These are phyloP conservation scores for Aspergillus incahuasiensis DNA, from an alignment of 495 filamentous ascomycete species.

Conservation along the genomic window DNA sequence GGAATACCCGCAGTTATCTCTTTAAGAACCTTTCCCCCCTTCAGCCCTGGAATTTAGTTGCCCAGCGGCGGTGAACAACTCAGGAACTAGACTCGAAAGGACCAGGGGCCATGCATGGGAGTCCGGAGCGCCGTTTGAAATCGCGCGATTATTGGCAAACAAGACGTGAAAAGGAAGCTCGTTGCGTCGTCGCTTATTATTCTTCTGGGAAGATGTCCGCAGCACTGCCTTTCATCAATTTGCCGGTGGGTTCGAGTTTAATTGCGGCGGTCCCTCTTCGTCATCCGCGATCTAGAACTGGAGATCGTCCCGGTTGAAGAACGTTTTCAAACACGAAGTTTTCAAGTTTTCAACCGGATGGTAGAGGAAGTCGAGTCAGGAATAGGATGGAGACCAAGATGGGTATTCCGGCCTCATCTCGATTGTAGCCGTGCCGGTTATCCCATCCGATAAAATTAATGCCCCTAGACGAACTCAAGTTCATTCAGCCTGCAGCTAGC, in stretches of 20 bases:
- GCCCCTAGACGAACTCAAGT: constrained; percentile 5
- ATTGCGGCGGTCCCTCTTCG: constrained; percentile 12
- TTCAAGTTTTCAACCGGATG: neutral
- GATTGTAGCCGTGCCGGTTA: neutral
- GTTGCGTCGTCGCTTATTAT: neutral
- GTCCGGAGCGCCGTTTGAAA: constrained; percentile 21
- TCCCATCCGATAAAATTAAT: neutral
- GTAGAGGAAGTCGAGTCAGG: neutral
- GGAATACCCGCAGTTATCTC: constrained; percentile 19
- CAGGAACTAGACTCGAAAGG: constrained; percentile 10
- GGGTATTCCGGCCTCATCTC: neutral
- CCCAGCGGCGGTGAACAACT: constrained; percentile 33
- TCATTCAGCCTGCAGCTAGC: constrained; percentile 5
- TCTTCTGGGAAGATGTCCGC: constrained; percentile 14
- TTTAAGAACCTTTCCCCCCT: constrained; percentile 12
- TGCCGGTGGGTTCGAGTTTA: constrained; percentile 12
- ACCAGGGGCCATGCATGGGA: constrained; percentile 21
- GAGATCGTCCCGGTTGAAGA: constrained; percentile 16
- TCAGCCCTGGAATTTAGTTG: constrained; percentile 29
- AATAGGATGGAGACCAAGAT: neutral
- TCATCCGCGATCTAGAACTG: constrained; percentile 12
- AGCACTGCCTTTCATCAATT: constrained; percentile 9
- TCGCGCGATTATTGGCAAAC: constrained; percentile 19
- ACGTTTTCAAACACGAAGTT: neutral
- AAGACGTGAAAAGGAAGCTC: constrained; percentile 11